Conservation (phyloP, 2,329 filamentous ascomycete genomes). For the Arthroderma sp. region DNA sequence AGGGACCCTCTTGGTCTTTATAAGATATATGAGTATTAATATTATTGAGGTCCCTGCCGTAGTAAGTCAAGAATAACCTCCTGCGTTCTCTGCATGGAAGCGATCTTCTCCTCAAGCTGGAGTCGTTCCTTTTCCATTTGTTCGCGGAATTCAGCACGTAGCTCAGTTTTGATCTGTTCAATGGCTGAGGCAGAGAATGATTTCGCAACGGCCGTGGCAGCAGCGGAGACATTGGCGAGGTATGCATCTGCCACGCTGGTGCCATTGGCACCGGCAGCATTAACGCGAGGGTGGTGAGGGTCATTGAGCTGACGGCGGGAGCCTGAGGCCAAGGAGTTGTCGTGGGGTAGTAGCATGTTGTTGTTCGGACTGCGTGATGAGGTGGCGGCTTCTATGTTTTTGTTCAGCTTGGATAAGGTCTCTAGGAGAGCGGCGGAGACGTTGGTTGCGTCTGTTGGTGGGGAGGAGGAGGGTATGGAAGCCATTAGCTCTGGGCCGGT, state of each 20-base stretch:
- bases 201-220: background rate
- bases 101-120: conserved; percentile 23
- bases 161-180: conserved; percentile 21
- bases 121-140: conserved; percentile 23
- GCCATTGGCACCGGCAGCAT: background rate
- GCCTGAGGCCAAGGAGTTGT: background rate
- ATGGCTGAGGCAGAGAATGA: conserved; percentile 5
- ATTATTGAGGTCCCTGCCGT: conserved; percentile 19
- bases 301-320: background rate
- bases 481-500: conserved; percentile 1
- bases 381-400: conserved; percentile 20
- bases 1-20: no score
- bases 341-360: conserved; percentile 14
- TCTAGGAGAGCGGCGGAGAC: conserved; percentile 24
- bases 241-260: conserved; percentile 1
- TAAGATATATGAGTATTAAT: no score
- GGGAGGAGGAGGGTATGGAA: conserved; percentile 10
- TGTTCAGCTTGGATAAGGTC: conserved; percentile 25
- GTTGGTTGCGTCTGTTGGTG: conserved; percentile 9
- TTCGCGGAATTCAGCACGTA: conserved; percentile 20
- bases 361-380: conserved; percentile 6
- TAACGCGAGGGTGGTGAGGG: background rate
- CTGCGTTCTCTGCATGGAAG: conserved; percentile 27
- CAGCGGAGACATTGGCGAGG: background rate
- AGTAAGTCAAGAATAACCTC: conserved; percentile 30